Conservation (phyloP, 306 rosid species). For the Quercus wislizeni region DNA sequence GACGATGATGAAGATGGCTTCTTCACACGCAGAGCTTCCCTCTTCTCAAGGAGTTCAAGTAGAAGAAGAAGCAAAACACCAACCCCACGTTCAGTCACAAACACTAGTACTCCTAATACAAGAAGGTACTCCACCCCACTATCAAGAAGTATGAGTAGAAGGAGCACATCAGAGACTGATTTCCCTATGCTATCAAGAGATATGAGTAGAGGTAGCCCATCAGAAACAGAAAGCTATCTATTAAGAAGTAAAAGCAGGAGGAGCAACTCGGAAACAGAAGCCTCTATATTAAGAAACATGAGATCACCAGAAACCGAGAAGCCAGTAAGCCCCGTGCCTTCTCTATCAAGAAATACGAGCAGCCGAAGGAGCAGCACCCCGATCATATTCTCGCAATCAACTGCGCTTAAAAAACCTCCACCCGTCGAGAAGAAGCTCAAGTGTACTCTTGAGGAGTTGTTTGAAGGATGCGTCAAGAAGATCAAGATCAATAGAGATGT, state of each 20-base stretch:
- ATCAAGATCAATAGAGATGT: slow-evolving; percentile 67
- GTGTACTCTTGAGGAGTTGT: slow-evolving; percentile 71
- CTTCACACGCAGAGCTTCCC: slow-evolving; percentile 22
- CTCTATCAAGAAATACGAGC: slow-evolving; percentile 45
- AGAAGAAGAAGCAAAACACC: slow-evolving; percentile 42
- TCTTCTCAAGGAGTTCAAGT: slow-evolving; percentile 37
- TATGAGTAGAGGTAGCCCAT: slow-evolving; percentile 22
- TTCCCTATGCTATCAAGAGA: slow-evolving; percentile 27
- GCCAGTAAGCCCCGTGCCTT: neutral
- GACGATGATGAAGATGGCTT: slow-evolving; percentile 52
- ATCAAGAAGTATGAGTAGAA: slow-evolving; percentile 26
- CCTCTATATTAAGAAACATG: slow-evolving; percentile 3
- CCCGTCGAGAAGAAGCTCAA: slow-evolving; percentile 59
- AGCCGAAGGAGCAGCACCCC: slow-evolving; percentile 51
- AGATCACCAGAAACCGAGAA: slow-evolving; percentile 19
- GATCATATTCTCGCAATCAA: slow-evolving; percentile 76
- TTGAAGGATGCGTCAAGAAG: slow-evolving; percentile 70
- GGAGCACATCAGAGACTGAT: slow-evolving; percentile 19
- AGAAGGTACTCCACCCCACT: neutral
- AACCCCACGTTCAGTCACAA: neutral
- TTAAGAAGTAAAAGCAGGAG: slow-evolving; percentile 11
- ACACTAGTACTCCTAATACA: neutral
- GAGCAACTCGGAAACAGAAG: slow-evolving; percentile 16
- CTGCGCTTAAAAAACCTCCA: slow-evolving; percentile 54
- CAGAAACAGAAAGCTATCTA: neutral